Evolutionary conservation across 2,329 filamentous ascomycete species (phyloP).

Genomic region (Lachnellula hyalina): DNA sequence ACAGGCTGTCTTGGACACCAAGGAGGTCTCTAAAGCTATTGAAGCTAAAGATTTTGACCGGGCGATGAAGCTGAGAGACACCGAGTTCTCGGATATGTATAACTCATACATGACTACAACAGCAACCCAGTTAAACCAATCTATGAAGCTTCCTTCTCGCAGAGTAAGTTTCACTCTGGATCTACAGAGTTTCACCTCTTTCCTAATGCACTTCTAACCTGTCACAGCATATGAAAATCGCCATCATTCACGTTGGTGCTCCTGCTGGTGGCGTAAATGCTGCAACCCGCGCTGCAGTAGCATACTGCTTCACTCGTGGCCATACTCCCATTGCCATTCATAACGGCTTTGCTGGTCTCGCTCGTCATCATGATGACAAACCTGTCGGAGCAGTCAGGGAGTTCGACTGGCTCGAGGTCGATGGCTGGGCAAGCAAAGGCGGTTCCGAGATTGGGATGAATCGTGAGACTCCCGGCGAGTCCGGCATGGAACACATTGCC

Average conservation of each 20-base stretch:
- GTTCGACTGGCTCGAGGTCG: conserved; percentile 89
- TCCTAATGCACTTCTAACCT: conserved; percentile 27
- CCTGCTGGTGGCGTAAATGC: conserved; percentile 98
- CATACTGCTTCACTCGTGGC: conserved; percentile 87
- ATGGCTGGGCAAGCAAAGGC: conserved; percentile 92
- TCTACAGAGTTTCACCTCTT: neutral
- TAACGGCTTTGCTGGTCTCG: conserved; percentile 93
- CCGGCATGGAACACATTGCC: conserved; percentile 76
- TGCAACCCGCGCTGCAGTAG: conserved; percentile 85
- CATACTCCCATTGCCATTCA: conserved; percentile 90
- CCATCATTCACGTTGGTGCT: conserved; percentile 94
- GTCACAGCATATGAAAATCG: conserved; percentile 75
- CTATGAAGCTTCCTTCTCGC: conserved; percentile 60
- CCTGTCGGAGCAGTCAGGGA: conserved; percentile 78
- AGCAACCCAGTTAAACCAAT: conserved; percentile 65
- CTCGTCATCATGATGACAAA: conserved; percentile 80
- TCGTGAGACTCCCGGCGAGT: conserved; percentile 81
- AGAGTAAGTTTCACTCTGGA: conserved; percentile 49
- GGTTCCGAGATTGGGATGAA: conserved; percentile 98
- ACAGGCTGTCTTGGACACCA: conserved; percentile 80
- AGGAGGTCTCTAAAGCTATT: conserved; percentile 78
- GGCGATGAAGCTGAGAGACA: conserved; percentile 84
- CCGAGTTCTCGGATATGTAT: conserved; percentile 92
- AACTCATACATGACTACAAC: conserved; percentile 88
- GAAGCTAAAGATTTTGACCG: conserved; percentile 77